These are phyloP conservation scores for Aquilaria malaccensis DNA, from an alignment of 345 rosid species.

Conservation along the genomic window DNA sequence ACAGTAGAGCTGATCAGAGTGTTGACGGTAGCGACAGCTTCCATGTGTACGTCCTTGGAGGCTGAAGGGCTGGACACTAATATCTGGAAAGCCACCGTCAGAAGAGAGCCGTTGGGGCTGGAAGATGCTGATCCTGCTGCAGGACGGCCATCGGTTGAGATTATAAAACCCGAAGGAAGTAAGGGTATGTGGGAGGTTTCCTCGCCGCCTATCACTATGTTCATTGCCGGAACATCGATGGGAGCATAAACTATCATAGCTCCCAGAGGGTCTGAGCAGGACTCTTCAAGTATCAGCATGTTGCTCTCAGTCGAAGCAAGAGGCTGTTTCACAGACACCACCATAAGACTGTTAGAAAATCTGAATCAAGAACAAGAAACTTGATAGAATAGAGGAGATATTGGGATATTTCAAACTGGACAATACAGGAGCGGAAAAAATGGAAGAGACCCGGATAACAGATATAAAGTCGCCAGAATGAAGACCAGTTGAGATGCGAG, in stretches of 20 bases:
- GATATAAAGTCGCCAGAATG: conserved; percentile 41
- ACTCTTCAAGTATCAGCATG: conserved; percentile 58
- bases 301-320: conserved; percentile 13
- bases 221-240: conserved; percentile 27
- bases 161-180: conserved; percentile 71
- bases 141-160: conserved; percentile 39
- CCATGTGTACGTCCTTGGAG: conserved; percentile 22
- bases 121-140: neutral
- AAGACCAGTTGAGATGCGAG: conserved; percentile 32
- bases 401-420: too few species aligned
- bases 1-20: conserved; percentile 49
- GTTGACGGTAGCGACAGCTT: conserved; percentile 40
- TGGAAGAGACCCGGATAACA: conserved; percentile 25
- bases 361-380: too few species aligned
- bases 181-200: conserved; percentile 31
- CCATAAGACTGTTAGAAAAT: neutral
- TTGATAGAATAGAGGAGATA: too few species aligned
- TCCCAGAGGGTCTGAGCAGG: conserved; percentile 37
- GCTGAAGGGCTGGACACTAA: conserved; percentile 24
- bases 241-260: conserved; percentile 60
- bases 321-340: conserved; percentile 18
- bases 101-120: conserved; percentile 34
- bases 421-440: neutral
- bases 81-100: conserved; percentile 61
- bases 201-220: conserved; percentile 24